Percentiles rank a stretch among this genome's conserved stretches.
Conservation (phyloP, 2,329 filamentous ascomycete genomes). For the Fusarium secorum region DNA sequence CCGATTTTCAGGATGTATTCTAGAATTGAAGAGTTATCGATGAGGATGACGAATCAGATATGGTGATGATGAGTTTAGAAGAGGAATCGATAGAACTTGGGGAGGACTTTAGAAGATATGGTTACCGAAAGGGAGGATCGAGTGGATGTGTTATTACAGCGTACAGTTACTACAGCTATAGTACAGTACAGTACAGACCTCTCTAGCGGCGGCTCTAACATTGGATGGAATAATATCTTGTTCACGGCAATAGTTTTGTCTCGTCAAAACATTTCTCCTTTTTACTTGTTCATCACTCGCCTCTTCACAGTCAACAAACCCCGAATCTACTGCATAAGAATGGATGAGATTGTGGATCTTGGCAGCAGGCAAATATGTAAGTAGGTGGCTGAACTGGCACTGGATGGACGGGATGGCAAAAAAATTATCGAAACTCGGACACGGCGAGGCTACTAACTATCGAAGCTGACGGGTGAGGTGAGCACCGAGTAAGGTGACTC, state of each 20-base stretch:
- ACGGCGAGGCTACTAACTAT: constrained; percentile 9
- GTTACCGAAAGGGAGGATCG: constrained; percentile 9
- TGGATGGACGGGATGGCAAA: constrained; percentile 14
- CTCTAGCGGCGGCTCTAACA: neutral
- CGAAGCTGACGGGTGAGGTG: constrained; percentile 14
- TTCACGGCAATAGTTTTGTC: neutral
- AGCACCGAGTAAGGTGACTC: constrained; percentile 21
- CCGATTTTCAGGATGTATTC: neutral
- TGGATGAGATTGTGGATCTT: constrained; percentile 13
- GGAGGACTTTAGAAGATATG: neutral
- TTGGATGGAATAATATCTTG: neutral
- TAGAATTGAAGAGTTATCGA: neutral
- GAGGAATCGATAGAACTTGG: neutral
- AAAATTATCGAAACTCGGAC: constrained; percentile 16
- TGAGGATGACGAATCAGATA: neutral
- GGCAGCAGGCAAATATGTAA: neutral
- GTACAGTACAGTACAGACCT: neutral
- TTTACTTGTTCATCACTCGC: constrained; percentile 18
- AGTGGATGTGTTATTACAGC: constrained; percentile 1
- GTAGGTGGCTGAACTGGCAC: constrained; percentile 5
- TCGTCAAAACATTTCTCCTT: constrained; percentile 12
- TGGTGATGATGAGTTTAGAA: constrained; percentile 3
- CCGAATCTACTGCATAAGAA: constrained; percentile 19
- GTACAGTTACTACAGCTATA: neutral
- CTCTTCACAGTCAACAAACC: constrained; percentile 3